Conservation (phyloP, 371 early-diverging fungal species). For the Zopfochytrium polystomum region DNA sequence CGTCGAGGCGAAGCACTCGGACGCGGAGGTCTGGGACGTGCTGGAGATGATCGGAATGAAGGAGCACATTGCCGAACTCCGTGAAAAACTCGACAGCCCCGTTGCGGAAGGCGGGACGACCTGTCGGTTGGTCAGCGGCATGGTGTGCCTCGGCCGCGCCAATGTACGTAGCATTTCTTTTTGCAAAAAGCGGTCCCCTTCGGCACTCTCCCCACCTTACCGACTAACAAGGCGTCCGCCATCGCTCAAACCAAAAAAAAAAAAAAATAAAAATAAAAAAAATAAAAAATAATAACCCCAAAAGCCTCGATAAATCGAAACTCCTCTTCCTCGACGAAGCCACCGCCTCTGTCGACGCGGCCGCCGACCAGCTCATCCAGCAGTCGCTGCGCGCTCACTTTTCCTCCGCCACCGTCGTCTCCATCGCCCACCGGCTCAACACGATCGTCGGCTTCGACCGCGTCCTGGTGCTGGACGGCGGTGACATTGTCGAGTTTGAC, state of each 20-base stretch:
- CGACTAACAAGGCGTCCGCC: too few relatives aligned
- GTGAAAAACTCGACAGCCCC: conserved; percentile 36
- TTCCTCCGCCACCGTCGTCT: conserved; percentile 58
- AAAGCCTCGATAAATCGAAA: too few relatives aligned
- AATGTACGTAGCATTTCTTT: too few relatives aligned
- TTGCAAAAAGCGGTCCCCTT: too few relatives aligned
- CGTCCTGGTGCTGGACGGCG: too few relatives aligned
- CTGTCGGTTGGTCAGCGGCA: too few relatives aligned
- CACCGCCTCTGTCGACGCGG: conserved; percentile 16
- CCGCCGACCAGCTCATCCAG: conserved; percentile 32
- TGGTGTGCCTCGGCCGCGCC: too few relatives aligned
- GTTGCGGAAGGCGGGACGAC: conserved; percentile 39
- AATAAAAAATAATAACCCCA: too few relatives aligned
- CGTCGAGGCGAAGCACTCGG: conserved; percentile 29
- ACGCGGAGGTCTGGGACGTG: conserved; percentile 42
- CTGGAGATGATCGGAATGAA: conserved; percentile 31
- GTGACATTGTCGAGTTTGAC: conserved; percentile 37
- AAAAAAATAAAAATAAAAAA: too few relatives aligned
- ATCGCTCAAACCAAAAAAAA: too few relatives aligned
- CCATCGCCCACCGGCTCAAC: conserved; percentile 57
- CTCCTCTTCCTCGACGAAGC: too few relatives aligned
- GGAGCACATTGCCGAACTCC: conserved; percentile 23
- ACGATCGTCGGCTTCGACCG: conserved; percentile 25
- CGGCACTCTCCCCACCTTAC: too few relatives aligned
- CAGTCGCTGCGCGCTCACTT: conserved; percentile 28